A percentile compares a stretch with the other conserved stretches of the same genome.
Conservation (phyloP, 1,284 basidiomycete genomes). For the Boletus hoseneyae region DNA sequence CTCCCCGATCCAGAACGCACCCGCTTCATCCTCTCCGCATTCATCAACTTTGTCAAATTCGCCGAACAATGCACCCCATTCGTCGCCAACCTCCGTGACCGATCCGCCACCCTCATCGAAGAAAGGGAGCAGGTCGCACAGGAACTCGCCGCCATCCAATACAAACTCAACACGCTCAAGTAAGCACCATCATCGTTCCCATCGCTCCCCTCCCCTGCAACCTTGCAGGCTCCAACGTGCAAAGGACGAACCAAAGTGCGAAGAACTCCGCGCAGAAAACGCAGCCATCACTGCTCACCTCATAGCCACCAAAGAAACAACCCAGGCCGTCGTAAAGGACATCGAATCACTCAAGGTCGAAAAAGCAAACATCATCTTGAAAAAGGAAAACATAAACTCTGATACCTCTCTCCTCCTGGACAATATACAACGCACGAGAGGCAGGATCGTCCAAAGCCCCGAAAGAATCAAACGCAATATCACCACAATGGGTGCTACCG, state of each 20-base stretch:
- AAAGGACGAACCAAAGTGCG: constrained; percentile 68
- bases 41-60: constrained; percentile 93
- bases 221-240: constrained; percentile 56
- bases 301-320: constrained; percentile 64
- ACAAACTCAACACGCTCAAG: constrained; percentile 61
- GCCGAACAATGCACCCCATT: constrained; percentile 68
- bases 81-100: constrained; percentile 56
- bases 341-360: constrained; percentile 69
- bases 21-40: constrained; percentile 72
- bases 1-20: constrained; percentile 73
- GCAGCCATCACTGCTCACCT: constrained; percentile 59
- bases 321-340: constrained; percentile 53
- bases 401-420: constrained; percentile 59
- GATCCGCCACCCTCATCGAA: constrained; percentile 51
- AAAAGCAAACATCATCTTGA: constrained; percentile 53
- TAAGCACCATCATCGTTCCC: constrained; percentile 35
- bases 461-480: constrained; percentile 83
- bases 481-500: constrained; percentile 60
- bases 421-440: constrained; percentile 55
- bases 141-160: constrained; percentile 50
- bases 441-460: constrained; percentile 82
- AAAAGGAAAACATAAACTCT: constrained; percentile 60
- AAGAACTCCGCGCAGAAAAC: constrained; percentile 60
- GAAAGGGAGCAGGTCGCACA: constrained; percentile 54
- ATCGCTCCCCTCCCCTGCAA: not conserved